Evolutionary conservation across 208 protist species (phyloP).

Genomic region (Leishmania gerbilli): DNA sequence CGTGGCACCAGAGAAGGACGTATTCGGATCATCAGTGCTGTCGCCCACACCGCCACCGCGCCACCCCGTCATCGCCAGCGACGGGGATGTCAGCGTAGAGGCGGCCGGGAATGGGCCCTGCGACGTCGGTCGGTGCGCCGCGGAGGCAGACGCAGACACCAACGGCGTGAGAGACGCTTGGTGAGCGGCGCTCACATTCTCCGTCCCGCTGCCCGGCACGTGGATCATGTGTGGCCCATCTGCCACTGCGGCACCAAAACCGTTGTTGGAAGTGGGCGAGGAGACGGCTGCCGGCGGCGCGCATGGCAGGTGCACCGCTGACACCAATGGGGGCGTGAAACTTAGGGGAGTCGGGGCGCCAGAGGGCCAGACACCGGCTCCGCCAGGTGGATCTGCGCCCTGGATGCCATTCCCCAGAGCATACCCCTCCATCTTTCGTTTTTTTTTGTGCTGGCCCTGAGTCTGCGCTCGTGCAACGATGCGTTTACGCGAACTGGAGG

Average conservation of each 20-base stretch:
- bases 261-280: background rate
- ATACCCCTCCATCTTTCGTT: background rate
- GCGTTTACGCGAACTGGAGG: background rate
- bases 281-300: background rate
- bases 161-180: background rate
- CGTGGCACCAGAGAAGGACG: background rate
- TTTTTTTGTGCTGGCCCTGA: background rate
- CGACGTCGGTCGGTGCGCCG: background rate
- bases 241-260: background rate
- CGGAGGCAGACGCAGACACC: background rate
- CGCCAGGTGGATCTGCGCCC: background rate
- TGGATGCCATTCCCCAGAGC: background rate
- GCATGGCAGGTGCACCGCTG: background rate
- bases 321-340: background rate
- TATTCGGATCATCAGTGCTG: background rate
- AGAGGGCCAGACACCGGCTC: constrained; percentile 2
- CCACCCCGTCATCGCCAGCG: constrained; percentile 11
- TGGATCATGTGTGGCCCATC: background rate
- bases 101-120: background rate
- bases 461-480: background rate
- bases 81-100: constrained; percentile 8
- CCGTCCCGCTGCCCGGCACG: background rate
- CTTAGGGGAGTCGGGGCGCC: background rate
- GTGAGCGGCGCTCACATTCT: background rate
- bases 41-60: constrained; percentile 6